Conservation (phyloP, 768 basidiomycete genomes). For the Panaeolus cyanescens region DNA sequence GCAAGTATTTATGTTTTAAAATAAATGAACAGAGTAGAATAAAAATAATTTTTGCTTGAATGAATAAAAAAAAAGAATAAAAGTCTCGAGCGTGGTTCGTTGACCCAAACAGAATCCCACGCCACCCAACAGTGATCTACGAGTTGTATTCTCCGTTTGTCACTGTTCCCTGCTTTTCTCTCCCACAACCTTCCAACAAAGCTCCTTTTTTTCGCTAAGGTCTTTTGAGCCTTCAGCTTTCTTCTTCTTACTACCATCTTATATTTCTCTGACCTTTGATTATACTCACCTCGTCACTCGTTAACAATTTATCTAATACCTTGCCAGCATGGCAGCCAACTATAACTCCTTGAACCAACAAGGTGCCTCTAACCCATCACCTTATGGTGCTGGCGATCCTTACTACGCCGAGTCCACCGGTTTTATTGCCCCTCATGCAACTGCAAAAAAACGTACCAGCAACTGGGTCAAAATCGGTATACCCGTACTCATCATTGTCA, state of each 20-base stretch:
- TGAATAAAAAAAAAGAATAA: too few relatives aligned
- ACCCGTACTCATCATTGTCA: conserved; percentile 63
- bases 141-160: neutral
- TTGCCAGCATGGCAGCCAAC: conserved; percentile 35
- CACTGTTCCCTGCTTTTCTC: neutral
- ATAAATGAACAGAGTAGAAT: too few relatives aligned
- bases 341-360: conserved; percentile 26
- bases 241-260: conserved; percentile 7
- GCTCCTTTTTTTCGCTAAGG: neutral
- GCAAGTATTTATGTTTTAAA: neutral
- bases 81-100: too few relatives aligned
- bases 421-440: conserved; percentile 55
- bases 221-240: conserved; percentile 6
- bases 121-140: conserved; percentile 3
- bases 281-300: conserved; percentile 17
- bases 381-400: conserved; percentile 57
- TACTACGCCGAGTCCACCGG: conserved; percentile 73
- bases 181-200: neutral
- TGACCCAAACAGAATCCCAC: neutral
- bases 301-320: conserved; percentile 24
- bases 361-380: conserved; percentile 25
- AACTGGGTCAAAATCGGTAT: conserved; percentile 79
- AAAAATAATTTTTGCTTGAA: too few relatives aligned
- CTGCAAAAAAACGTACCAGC: conserved; percentile 55
- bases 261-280: conserved; percentile 8